Evolutionary conservation across 2,329 filamentous ascomycete species (phyloP), one percentile per base, ranked within the genome.

Genomic region (Trichoderma arundinaceum): DNA sequence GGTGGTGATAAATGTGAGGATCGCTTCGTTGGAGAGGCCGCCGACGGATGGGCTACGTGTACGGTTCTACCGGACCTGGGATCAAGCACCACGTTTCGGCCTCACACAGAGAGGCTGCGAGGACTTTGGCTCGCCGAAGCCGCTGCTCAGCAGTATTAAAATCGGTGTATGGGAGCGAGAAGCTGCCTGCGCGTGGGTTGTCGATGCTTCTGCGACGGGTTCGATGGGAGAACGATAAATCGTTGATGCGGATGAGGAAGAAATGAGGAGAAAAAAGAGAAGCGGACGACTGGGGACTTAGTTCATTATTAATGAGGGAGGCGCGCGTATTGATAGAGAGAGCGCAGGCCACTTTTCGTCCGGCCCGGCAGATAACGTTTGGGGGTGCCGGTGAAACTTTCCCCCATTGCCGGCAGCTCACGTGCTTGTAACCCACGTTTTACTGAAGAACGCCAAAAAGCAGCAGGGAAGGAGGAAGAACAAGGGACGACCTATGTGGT

Each of bases 181-280:
- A 46, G 39, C 41, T n/a, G 12, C 39, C 48, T 35, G 39, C 7
- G 46, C 32, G 49, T n/a, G 19, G 28, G 28, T 44, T 22, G 15
- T 43, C 22, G 57, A 51, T 46, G 28, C n/a, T 19, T 67, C 68
- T 67, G 65, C 51, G 72, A 72, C 69, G 68, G 67, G 6, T 56
- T 66, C 64, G 64, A 59, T 48, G 64, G 48, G 39, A 10, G 12
- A 67, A 69, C 51, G 70, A 69, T 67, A 68, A 32, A 66, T 41
- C 49, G 57, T 51, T 56, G 64, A 58, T 64, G 65, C 19, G 67
- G 61, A 68, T 46, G 67, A 59, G 54, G 28, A 56, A 61, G 33
- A 41, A 62, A 38, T 17, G 48, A 64, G 53, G 64, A 38, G 44
- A 52, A 48, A 54, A 53, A 59, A 44, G 35, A 38, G 44, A 58